A percentile compares a stretch with the other conserved stretches of the same genome.
Evolutionary conservation across 768 basidiomycete species (phyloP).

Genomic region (Rhizopogon rudus): DNA sequence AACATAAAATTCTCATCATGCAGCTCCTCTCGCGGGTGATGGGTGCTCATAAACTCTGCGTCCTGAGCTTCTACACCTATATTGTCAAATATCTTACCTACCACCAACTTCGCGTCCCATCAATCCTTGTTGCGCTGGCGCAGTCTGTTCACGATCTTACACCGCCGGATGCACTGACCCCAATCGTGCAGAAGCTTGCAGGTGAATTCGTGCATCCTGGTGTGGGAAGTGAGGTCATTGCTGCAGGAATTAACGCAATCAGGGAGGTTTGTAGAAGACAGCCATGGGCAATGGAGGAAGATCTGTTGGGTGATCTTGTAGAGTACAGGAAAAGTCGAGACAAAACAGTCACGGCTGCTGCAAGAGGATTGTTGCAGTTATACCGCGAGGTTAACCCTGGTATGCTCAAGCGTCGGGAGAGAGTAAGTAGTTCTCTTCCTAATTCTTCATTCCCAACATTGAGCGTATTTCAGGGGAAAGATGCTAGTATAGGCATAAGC

Average conservation of each 20-base stretch:
- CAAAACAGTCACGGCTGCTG: conserved; percentile 87
- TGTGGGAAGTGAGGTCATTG: conserved; percentile 91
- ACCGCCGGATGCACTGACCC: conserved; percentile 87
- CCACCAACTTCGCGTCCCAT: conserved; percentile 87
- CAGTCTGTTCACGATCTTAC: conserved; percentile 95
- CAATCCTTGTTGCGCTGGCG: conserved; percentile 90
- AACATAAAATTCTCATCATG: conserved; percentile 97
- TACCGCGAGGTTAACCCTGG: conserved; percentile 96
- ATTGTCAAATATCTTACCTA: conserved; percentile 90
- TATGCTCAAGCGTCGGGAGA: conserved; percentile 83
- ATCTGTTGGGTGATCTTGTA: conserved; percentile 85
- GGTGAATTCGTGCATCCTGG: conserved; percentile 97
- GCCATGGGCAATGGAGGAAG: conserved; percentile 97
- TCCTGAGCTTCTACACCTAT: conserved; percentile 95
- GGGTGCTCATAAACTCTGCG: conserved; percentile 87
- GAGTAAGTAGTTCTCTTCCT: conserved; percentile 42
- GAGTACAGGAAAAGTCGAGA: conserved; percentile 95
- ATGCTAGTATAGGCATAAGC: conserved; percentile 74
- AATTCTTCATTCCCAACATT: not conserved
- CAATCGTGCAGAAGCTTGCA: conserved; percentile 87
- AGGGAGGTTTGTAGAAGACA: conserved; percentile 92
- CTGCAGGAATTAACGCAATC: conserved; percentile 95
- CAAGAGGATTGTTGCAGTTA: conserved; percentile 80
- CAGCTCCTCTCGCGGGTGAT: conserved; percentile 93
- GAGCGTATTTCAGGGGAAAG: conserved; percentile 65